Conservation (phyloP, 495 filamentous ascomycete species). For the Rhizodiscina lignyota region DNA sequence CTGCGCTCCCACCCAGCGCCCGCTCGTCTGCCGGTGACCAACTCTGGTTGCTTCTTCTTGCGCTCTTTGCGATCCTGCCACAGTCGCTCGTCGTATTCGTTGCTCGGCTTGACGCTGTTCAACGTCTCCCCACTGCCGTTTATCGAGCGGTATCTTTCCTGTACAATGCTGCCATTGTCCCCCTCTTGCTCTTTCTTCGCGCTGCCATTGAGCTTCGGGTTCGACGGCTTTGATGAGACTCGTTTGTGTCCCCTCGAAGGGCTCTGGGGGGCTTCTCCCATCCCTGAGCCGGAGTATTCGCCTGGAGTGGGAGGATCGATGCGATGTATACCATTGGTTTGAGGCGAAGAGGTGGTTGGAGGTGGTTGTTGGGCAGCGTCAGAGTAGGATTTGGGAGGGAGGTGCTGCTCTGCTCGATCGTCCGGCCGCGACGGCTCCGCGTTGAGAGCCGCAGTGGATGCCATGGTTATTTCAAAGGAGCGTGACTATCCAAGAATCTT, state of each 20-base stretch:
- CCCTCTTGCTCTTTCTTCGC: constrained; percentile 1
- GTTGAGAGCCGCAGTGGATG: background rate
- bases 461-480: too few relatives aligned
- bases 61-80: constrained; percentile 2
- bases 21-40: constrained; percentile 19
- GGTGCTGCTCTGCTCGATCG: background rate
- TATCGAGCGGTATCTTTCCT: constrained; percentile 7
- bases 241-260: constrained; percentile 6
- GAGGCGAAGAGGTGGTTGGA: too few relatives aligned
- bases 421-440: constrained; percentile 1
- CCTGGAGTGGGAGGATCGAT: constrained; percentile 1
- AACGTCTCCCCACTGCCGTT: constrained; percentile 5
- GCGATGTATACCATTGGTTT: too few relatives aligned
- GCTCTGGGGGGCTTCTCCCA: too few relatives aligned
- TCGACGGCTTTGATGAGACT: constrained; percentile 7
- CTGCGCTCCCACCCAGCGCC: constrained; percentile 17
- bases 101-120: constrained; percentile 7
- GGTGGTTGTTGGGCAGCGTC: too few relatives aligned
- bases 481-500: too few relatives aligned
- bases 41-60: constrained; percentile 3
- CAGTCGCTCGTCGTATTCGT: constrained; percentile 1
- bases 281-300: background rate
- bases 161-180: constrained; percentile 1
- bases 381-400: constrained; percentile 2
- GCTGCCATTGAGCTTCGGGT: constrained; percentile 10